Evolutionary conservation across 2,329 filamentous ascomycete species (phyloP).

Genomic region (Neofusicoccum ribis): DNA sequence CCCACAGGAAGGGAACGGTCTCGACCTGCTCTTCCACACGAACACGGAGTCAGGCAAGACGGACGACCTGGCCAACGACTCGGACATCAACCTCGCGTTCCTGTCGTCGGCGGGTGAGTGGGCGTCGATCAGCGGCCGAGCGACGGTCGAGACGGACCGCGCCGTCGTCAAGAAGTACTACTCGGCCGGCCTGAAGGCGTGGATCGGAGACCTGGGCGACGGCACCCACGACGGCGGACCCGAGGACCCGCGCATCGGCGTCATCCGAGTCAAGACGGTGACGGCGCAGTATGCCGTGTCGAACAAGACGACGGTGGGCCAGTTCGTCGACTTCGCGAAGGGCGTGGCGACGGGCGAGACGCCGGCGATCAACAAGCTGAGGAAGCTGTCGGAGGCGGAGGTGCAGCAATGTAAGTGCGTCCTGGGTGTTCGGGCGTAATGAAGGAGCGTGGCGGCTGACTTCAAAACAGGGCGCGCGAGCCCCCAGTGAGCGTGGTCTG

Average conservation of each 20-base stretch:
- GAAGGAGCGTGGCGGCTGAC: constrained; percentile 10
- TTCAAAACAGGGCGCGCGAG: constrained; percentile 15
- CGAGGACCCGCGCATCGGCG: constrained; percentile 76
- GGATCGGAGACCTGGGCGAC: constrained; percentile 79
- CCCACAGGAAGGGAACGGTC: constrained; percentile 70
- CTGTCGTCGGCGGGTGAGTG: constrained; percentile 75
- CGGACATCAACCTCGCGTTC: constrained; percentile 80
- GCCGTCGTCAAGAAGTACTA: constrained; percentile 69
- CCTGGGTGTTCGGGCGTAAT: neutral
- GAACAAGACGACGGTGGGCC: constrained; percentile 62
- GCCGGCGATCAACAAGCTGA: constrained; percentile 71
- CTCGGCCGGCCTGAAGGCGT: constrained; percentile 71
- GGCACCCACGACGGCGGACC: constrained; percentile 80
- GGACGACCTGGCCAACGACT: constrained; percentile 71
- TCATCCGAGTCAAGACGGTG: constrained; percentile 74
- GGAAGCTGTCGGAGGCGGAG: constrained; percentile 70
- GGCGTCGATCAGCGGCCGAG: constrained; percentile 79
- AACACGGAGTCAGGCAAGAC: constrained; percentile 91
- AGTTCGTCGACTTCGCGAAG: constrained; percentile 71
- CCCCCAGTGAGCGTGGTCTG: neutral
- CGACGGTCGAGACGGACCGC: constrained; percentile 69
- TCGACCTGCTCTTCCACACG: constrained; percentile 86
- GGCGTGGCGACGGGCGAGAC: constrained; percentile 71
- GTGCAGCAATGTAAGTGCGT: constrained; percentile 41
- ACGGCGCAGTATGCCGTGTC: constrained; percentile 71